A percentile compares a stretch with the other conserved stretches of the same genome.
These are phyloP conservation scores for Crithidia bombi DNA, from an alignment of 208 protist genomes.

Conservation along the genomic window DNA sequence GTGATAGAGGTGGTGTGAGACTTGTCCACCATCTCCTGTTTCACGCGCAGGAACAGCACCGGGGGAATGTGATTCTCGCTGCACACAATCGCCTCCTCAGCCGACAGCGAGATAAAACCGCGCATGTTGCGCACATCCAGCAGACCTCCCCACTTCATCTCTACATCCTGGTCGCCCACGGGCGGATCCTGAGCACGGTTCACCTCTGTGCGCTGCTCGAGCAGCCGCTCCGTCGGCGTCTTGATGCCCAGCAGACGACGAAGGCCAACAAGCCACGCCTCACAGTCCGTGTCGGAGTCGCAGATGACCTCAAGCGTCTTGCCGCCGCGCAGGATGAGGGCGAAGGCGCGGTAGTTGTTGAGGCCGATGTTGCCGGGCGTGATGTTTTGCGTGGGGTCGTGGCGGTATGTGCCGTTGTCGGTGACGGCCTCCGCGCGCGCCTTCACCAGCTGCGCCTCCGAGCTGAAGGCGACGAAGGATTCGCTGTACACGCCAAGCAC, in stretches of 20 bases:
- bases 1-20: constrained; percentile 69
- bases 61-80: constrained; percentile 88
- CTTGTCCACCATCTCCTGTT: constrained; percentile 85
- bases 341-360: constrained; percentile 91
- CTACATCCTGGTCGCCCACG: constrained; percentile 29
- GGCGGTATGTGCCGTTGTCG: constrained; percentile 82
- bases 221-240: constrained; percentile 58
- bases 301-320: constrained; percentile 92
- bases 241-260: constrained; percentile 81
- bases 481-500: constrained; percentile 86
- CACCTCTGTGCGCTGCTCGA: constrained; percentile 49
- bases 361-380: constrained; percentile 78
- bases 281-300: constrained; percentile 89
- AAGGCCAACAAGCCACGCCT: constrained; percentile 88
- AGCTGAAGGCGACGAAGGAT: constrained; percentile 78
- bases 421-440: constrained; percentile 68
- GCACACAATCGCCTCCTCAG: constrained; percentile 83
- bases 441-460: constrained; percentile 72
- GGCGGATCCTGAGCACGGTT: constrained; percentile 9
- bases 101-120: constrained; percentile 72
- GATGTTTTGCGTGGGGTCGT: constrained; percentile 77
- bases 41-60: constrained; percentile 83
- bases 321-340: constrained; percentile 74
- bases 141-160: constrained; percentile 82
- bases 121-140: constrained; percentile 87